phyloP scores from a whole-genome alignment of 192 early-diverging fungal genomes.

The Mortierella hygrophila region DNA sequence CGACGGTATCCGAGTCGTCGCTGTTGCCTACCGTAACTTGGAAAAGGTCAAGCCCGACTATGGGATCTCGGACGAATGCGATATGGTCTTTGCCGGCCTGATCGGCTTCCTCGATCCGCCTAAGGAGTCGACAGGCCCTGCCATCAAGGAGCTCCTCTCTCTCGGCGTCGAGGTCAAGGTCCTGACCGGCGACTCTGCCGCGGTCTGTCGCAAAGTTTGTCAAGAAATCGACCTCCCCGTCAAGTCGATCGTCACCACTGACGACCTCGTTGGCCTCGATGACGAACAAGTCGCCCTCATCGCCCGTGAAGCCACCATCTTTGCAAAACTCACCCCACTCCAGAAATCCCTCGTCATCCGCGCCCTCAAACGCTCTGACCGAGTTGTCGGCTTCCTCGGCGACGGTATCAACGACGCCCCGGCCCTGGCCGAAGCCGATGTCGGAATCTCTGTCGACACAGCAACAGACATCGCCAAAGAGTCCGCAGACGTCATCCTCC shows the following conservation, averaged over 20 bases:
- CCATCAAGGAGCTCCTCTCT: slow-evolving; percentile 55
- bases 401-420: slow-evolving; percentile 71
- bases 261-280: slow-evolving; percentile 51
- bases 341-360: slow-evolving; percentile 60
- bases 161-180: slow-evolving; percentile 64
- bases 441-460: slow-evolving; percentile 65
- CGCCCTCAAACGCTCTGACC: slow-evolving; percentile 52
- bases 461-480: slow-evolving; percentile 69
- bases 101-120: slow-evolving; percentile 66
- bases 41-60: slow-evolving; percentile 25
- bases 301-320: slow-evolving; percentile 56
- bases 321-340: slow-evolving; percentile 67
- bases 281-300: slow-evolving; percentile 48
- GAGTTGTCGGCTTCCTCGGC: slow-evolving; percentile 64
- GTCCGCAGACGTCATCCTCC: slow-evolving; percentile 63
- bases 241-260: slow-evolving; percentile 52
- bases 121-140: slow-evolving; percentile 56
- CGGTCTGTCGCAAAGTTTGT: slow-evolving; percentile 63
- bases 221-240: slow-evolving; percentile 59
- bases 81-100: slow-evolving; percentile 60
- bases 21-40: slow-evolving; percentile 57
- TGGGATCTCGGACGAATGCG: slow-evolving; percentile 51
- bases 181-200: slow-evolving; percentile 65
- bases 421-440: slow-evolving; percentile 62
- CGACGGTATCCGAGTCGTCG: slow-evolving; percentile 63